A percentile compares a stretch with the other conserved stretches of the same genome.
These are phyloP conservation scores for Cyclaneusma minus DNA, from an alignment of 2,329 filamentous ascomycete species.

Conservation along the genomic window DNA sequence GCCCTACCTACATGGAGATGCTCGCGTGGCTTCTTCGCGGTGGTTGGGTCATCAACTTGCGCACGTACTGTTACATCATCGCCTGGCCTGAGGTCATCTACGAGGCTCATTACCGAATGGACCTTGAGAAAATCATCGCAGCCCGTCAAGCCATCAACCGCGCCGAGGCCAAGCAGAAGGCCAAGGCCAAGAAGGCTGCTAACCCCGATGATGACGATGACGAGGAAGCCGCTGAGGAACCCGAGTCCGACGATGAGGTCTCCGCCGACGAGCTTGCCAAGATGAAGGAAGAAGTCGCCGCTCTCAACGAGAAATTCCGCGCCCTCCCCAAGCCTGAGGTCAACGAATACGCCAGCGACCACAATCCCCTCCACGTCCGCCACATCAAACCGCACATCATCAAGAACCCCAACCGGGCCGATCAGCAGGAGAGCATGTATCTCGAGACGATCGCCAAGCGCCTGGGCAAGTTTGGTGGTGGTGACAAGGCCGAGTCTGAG, in stretches of 20 bases:
- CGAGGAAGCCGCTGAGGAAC: conserved; percentile 29
- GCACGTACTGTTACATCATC: conserved; percentile 80
- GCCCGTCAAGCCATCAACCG: conserved; percentile 11
- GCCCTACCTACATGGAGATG: conserved; percentile 76
- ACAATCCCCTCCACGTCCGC: conserved; percentile 39
- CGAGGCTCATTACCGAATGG: conserved; percentile 58
- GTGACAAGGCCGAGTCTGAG: conserved; percentile 2
- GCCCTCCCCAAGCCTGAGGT: conserved; percentile 23
- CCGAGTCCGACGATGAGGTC: conserved; percentile 12
- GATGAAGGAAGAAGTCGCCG: conserved; percentile 3
- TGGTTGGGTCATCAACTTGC: conserved; percentile 86
- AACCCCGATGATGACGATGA: conserved; percentile 39
- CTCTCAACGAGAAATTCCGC: background rate
- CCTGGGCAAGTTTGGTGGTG: conserved; percentile 18
- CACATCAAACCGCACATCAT: conserved; percentile 51
- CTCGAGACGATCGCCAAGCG: conserved; percentile 41
- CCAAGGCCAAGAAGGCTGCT: conserved; percentile 43
- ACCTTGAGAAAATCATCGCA: conserved; percentile 41
- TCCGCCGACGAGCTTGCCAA: conserved; percentile 13
- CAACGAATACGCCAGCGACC: conserved; percentile 39
- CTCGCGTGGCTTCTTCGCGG: conserved; percentile 85
- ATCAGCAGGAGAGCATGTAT: conserved; percentile 62
- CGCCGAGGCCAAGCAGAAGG: conserved; percentile 41
- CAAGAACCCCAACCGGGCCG: conserved; percentile 63
- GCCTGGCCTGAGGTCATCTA: conserved; percentile 71